Percentiles rank a stretch among this genome's conserved stretches.
phyloP scores from a whole-genome alignment of 306 rosid species.

The Ormosia emarginata region DNA sequence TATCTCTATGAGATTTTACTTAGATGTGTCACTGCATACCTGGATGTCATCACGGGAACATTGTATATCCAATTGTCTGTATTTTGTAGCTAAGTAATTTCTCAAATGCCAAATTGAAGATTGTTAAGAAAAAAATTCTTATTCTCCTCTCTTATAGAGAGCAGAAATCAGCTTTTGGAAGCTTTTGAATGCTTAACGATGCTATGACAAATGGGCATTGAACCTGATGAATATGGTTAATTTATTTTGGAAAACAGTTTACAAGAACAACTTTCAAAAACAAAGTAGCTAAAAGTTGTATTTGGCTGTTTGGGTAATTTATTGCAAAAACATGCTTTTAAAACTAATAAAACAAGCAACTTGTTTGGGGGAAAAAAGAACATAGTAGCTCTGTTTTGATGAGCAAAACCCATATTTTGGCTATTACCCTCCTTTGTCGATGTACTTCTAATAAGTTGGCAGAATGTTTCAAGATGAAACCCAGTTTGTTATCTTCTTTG shows the following conservation, averaged over 20 bases:
- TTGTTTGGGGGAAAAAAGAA: neutral
- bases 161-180: slow-evolving; percentile 8
- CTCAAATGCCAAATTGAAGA: neutral
- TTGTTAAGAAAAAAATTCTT: neutral
- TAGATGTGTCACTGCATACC: neutral
- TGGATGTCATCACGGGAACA: neutral
- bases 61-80: slow-evolving; percentile 3
- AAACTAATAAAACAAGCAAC: neutral
- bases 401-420: neutral
- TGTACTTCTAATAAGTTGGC: neutral
- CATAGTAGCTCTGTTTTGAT: neutral
- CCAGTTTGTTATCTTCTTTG: neutral
- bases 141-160: neutral
- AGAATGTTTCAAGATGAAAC: neutral
- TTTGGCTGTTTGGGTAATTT: neutral
- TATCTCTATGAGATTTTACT: neutral
- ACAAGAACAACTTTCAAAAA: neutral
- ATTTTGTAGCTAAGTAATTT: neutral
- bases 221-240: neutral
- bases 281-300: neutral
- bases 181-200: neutral
- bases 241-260: neutral
- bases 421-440: neutral
- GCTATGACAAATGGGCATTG: slow-evolving; percentile 7
- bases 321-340: neutral